A percentile compares a stretch with the other conserved stretches of the same genome.
Evolutionary conservation across 495 filamentous ascomycete genomes (phyloP).

Genomic region (Annulohypoxylon stygium): DNA sequence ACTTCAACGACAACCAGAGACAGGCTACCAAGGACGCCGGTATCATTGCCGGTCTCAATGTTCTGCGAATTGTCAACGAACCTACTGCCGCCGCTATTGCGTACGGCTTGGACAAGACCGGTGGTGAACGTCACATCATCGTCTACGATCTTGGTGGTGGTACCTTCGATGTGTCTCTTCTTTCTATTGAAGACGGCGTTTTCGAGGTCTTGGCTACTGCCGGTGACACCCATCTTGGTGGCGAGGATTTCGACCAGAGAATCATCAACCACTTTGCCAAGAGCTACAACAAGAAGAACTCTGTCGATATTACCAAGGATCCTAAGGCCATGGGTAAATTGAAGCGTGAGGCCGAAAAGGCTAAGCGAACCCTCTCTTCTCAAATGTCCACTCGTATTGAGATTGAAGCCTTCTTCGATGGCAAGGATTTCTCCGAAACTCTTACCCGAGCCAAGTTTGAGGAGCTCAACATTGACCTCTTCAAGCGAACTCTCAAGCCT

Average conservation of each 20-base stretch:
- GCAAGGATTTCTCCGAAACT: conserved; percentile 98
- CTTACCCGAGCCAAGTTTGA: conserved; percentile 99
- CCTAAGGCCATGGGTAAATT: conserved; percentile 99
- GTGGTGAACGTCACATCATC: conserved; percentile 89
- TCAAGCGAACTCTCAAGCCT: conserved; percentile 98
- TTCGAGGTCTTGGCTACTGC: conserved; percentile 98
- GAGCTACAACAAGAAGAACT: conserved; percentile 99
- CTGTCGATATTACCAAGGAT: conserved; percentile 92
- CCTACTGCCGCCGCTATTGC: conserved; percentile 90
- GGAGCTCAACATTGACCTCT: conserved; percentile 97
- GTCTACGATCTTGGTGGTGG: conserved; percentile 99
- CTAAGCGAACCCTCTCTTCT: conserved; percentile 98
- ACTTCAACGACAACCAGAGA: conserved; percentile 99
- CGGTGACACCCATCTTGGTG: conserved; percentile 99
- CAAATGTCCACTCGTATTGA: conserved; percentile 98
- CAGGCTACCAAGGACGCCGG: conserved; percentile 99
- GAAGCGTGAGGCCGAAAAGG: conserved; percentile 99
- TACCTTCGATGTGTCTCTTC: conserved; percentile 99
- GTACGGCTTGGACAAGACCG: conserved; percentile 88
- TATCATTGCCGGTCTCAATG: conserved; percentile 93
- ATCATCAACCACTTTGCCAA: conserved; percentile 98
- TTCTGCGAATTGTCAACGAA: conserved; percentile 97
- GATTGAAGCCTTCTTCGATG: conserved; percentile 97
- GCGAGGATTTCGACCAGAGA: conserved; percentile 99
- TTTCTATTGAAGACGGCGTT: conserved; percentile 96